phyloP scores from a whole-genome alignment of 306 rosid genomes.

The Ziziphus jujuba region DNA sequence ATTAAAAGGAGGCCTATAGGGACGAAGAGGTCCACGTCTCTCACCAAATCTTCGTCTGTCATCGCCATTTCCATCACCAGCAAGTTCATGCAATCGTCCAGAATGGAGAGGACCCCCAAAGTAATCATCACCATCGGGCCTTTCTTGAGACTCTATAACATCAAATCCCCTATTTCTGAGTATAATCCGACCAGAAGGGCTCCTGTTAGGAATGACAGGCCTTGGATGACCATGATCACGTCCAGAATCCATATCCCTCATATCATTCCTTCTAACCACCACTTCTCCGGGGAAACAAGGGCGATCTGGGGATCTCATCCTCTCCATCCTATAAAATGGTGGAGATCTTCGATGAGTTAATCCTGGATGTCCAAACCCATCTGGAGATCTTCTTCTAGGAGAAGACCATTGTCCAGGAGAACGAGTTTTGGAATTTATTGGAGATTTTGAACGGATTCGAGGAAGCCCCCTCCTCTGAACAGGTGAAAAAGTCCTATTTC shows the following conservation, averaged over 20 bases:
- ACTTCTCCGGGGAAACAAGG: slow-evolving; percentile 57
- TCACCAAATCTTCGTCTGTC: slow-evolving; percentile 76
- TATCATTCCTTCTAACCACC: slow-evolving; percentile 67
- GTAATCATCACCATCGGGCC: slow-evolving; percentile 56
- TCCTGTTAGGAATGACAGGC: slow-evolving; percentile 54
- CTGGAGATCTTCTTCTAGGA: slow-evolving; percentile 75
- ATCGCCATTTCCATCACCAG: slow-evolving; percentile 61
- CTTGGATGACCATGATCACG: slow-evolving; percentile 71
- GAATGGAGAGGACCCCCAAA: slow-evolving; percentile 66
- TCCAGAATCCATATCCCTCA: slow-evolving; percentile 72
- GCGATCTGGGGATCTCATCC: slow-evolving; percentile 84
- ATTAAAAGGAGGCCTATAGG: slow-evolving; percentile 69
- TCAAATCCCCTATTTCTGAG: slow-evolving; percentile 69
- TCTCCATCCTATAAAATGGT: slow-evolving; percentile 58
- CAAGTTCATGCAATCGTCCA: slow-evolving; percentile 54
- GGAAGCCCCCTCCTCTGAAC: slow-evolving; percentile 62
- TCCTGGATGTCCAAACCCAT: slow-evolving; percentile 73
- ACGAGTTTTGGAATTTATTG: slow-evolving; percentile 72
- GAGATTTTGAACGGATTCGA: slow-evolving; percentile 67
- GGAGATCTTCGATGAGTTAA: slow-evolving; percentile 59
- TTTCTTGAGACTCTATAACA: slow-evolving; percentile 60
- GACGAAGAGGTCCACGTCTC: slow-evolving; percentile 66
- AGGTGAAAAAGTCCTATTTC: slow-evolving; percentile 59
- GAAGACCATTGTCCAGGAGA: slow-evolving; percentile 79
- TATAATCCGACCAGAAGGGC: slow-evolving; percentile 55